phyloP scores from a whole-genome alignment of 208 protist genomes.

The Herpetomonas samuelpessoai region DNA sequence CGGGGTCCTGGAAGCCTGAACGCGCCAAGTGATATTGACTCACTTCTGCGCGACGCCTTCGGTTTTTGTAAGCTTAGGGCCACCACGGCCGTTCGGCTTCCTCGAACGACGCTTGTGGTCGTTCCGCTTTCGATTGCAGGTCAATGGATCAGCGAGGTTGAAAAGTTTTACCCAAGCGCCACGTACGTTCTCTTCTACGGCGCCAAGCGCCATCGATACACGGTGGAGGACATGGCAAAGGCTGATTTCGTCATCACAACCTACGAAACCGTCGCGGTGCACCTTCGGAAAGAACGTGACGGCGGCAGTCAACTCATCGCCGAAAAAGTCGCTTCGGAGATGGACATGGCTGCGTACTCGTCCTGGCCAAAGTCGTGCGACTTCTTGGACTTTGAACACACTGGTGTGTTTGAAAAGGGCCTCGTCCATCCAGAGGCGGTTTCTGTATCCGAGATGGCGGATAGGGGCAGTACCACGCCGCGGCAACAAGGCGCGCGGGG shows the following conservation, averaged over 20 bases:
- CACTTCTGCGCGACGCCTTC: slow-evolving; percentile 16
- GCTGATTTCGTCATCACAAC: slow-evolving; percentile 66
- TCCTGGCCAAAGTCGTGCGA: too few relatives aligned
- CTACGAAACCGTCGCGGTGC: slow-evolving; percentile 56
- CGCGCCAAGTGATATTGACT: not conserved
- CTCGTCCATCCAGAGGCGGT: not conserved
- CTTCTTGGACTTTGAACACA: not conserved
- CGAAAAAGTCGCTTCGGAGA: too few relatives aligned
- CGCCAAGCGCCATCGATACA: slow-evolving; percentile 30
- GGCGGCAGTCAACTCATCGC: too few relatives aligned
- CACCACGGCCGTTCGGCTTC: slow-evolving; percentile 11
- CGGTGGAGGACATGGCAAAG: slow-evolving; percentile 22
- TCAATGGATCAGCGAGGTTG: slow-evolving; percentile 58
- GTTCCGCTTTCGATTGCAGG: slow-evolving; percentile 47
- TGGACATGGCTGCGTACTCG: too few relatives aligned
- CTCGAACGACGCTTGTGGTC: slow-evolving; percentile 46
- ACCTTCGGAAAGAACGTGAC: slow-evolving; percentile 40
- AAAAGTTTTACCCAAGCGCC: slow-evolving; percentile 36
- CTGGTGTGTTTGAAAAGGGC: not conserved
- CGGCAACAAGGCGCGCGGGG: too few relatives aligned
- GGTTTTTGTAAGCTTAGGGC: slow-evolving; percentile 5
- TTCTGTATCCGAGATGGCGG: too few relatives aligned
- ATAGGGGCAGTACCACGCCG: too few relatives aligned
- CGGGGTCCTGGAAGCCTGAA: too few relatives aligned
- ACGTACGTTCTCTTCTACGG: slow-evolving; percentile 58